These are phyloP conservation scores for Rhodotorula mucilaginosa DNA, from an alignment of 1,284 basidiomycete species.

Conservation along the genomic window DNA sequence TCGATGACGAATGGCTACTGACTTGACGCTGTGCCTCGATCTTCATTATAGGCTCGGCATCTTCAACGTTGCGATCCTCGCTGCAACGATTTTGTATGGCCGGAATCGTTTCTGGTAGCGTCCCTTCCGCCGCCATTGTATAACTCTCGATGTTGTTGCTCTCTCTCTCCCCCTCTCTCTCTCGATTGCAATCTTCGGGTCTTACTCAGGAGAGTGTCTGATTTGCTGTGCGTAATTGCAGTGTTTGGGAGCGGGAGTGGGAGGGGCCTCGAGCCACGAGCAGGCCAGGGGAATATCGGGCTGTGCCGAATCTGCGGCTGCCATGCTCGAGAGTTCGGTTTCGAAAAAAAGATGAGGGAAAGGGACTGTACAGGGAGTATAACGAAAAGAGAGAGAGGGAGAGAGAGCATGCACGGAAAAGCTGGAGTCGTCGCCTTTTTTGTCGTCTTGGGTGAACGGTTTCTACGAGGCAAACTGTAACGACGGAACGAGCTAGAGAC, in stretches of 20 bases:
- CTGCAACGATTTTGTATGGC: conserved; percentile 3
- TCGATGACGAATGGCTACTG: background rate
- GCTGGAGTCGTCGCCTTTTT: background rate
- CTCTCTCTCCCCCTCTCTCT: too few relatives aligned
- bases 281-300: background rate
- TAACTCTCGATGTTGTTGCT: background rate
- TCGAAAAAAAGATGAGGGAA: background rate
- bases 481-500: background rate
- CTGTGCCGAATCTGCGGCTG: background rate
- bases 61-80: conserved; percentile 12
- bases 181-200: background rate
- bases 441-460: background rate
- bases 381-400: background rate
- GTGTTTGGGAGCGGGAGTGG: too few relatives aligned
- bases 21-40: background rate
- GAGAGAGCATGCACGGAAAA: background rate
- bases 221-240: too few relatives aligned
- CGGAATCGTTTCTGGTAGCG: background rate
- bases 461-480: background rate
- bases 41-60: conserved; percentile 18
- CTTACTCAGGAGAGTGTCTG: too few relatives aligned
- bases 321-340: background rate
- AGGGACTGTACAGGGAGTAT: background rate
- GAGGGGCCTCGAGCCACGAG: background rate
- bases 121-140: background rate